Evolutionary conservation across 306 rosid genomes (phyloP), one percentile per base, ranked within the genome.

Genomic region (Hippophae tibetana): DNA sequence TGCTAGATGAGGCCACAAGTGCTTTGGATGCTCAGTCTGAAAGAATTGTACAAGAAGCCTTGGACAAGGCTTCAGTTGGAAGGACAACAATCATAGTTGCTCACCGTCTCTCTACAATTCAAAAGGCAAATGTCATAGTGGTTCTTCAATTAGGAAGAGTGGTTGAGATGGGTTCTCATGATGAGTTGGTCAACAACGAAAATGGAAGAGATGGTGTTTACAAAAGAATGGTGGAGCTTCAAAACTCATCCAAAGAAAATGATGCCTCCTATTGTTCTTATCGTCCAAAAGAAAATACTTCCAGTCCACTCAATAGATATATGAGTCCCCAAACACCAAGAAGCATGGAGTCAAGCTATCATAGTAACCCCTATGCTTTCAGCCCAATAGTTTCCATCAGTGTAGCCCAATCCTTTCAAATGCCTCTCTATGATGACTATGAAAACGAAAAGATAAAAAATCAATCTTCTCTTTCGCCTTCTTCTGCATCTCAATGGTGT

Each of bases 1-100:
- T 89, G 23, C 86, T 89, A 13, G 97, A 86, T 77, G 97, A 89
- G 81, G 97, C 95, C 25, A 89, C 95, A 2, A 89, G 94, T 75
- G 95, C 95, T 60, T 76, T 86, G 69, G 97, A 89, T 79, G 79
- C 90, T 67, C 80, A 73, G 10, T 86, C 97, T 47, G 95, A 90
- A 66, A 80, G 71, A 58, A 23, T 65, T 38, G 88, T 89, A 48
- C 93, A 86, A 61, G 83, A 84, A 42, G 94, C 97, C 12, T 63
- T 86, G 41, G 95, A 86, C 74, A 60, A 63, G 54, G 95, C 94
- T 65, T 86, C 90, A 23, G 64, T 44, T 61, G 94, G 90, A 44
- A 84, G 95, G 58, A 89, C 97, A 49, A 84, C 95, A 13, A 74
- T 89, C 54, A 73, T 84, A 49, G 72, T 89, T 43, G 97, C 97